Conservation (phyloP, 2,329 filamentous ascomycete genomes). For the Diaporthe citri region DNA sequence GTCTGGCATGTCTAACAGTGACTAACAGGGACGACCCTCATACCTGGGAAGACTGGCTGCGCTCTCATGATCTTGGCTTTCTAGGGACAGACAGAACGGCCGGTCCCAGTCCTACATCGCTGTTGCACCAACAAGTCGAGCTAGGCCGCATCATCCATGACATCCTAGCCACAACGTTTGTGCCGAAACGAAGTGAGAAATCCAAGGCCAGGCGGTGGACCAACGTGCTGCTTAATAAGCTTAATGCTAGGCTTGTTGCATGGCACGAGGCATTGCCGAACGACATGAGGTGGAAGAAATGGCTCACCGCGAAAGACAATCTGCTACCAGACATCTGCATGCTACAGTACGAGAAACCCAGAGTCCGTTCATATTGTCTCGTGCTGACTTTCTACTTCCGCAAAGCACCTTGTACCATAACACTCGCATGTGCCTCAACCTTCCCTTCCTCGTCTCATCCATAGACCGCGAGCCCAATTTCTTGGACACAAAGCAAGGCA, state of each 20-base stretch:
- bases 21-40: not conserved
- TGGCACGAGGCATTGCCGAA: slow-evolving; percentile 7
- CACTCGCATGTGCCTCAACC: slow-evolving; percentile 15
- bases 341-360: not conserved
- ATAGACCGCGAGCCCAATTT: not conserved
- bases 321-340: not conserved
- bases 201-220: slow-evolving; percentile 14
- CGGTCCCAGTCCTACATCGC: not conserved
- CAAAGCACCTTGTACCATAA: slow-evolving; percentile 8
- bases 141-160: slow-evolving; percentile 10
- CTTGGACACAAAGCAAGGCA: not conserved
- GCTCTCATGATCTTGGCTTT: not conserved
- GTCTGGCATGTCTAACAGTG: not conserved
- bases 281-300: slow-evolving; percentile 17
- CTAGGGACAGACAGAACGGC: not conserved
- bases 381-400: not conserved
- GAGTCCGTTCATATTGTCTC: too few species aligned
- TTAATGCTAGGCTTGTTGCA: not conserved
- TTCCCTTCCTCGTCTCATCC: not conserved
- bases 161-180: not conserved
- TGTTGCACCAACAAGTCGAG: slow-evolving; percentile 2
- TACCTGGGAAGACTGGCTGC: not conserved
- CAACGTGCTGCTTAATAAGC: not conserved
- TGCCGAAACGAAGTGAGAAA: not conserved
- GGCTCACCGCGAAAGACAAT: not conserved